Evolutionary conservation across 345 rosid genomes (phyloP).

Genomic region (Citrus maxima): DNA sequence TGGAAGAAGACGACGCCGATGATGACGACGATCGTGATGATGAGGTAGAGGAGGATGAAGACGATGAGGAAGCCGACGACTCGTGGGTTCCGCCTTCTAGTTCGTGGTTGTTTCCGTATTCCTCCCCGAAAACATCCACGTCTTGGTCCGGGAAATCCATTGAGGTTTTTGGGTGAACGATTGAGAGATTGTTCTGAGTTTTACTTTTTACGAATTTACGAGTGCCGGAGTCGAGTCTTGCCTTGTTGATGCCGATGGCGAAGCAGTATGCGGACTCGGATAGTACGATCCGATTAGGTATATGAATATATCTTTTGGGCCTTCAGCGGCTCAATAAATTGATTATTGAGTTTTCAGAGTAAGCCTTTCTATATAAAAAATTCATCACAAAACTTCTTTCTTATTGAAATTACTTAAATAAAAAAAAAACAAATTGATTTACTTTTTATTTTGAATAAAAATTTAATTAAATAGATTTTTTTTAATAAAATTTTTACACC

Average conservation of each 20-base stretch:
- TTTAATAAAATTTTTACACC: too few species aligned
- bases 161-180: neutral
- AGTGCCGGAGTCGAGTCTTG: neutral
- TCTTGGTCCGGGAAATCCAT: conserved; percentile 40
- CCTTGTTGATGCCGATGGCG: neutral
- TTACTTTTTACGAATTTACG: neutral
- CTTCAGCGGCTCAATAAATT: too few species aligned
- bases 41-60: conserved; percentile 48
- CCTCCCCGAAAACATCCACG: conserved; percentile 49
- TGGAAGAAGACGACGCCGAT: conserved; percentile 31
- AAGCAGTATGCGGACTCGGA: neutral
- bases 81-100: conserved; percentile 29
- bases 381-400: too few species aligned
- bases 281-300: too few species aligned
- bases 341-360: too few species aligned
- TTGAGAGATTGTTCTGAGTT: neutral
- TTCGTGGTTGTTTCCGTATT: conserved; percentile 12
- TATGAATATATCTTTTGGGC: too few species aligned
- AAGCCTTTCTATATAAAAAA: too few species aligned
- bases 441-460: too few species aligned
- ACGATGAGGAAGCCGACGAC: conserved; percentile 52
- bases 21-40: conserved; percentile 38
- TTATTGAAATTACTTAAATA: too few species aligned
- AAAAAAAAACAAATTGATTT: too few species aligned
- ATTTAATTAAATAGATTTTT: too few species aligned